A percentile compares a stretch with the other conserved stretches of the same genome.
phyloP scores from a whole-genome alignment of 2,329 filamentous ascomycete genomes.

The Camptophora hylomeconis region DNA sequence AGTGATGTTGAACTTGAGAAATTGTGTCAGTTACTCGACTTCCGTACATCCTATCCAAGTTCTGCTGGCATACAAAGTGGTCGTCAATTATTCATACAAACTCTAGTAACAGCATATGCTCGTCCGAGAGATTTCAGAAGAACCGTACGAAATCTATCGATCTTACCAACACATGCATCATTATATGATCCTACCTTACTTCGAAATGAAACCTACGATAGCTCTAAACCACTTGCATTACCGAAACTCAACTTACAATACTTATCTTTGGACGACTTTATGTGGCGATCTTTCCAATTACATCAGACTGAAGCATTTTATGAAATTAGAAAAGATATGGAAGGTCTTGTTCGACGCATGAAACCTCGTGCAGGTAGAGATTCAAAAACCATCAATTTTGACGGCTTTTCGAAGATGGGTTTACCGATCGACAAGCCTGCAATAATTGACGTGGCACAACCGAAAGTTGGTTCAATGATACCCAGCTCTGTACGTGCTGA shows the following conservation, averaged over 20 bases:
- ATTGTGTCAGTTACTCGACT: conserved; percentile 57
- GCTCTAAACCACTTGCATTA: conserved; percentile 72
- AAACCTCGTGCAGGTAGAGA: conserved; percentile 53
- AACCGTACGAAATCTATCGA: conserved; percentile 51
- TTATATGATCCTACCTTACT: conserved; percentile 70
- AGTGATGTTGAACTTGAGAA: conserved; percentile 60
- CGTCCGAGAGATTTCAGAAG: conserved; percentile 74
- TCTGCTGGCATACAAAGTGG: conserved; percentile 52
- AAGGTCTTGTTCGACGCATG: conserved; percentile 66
- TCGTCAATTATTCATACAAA: conserved; percentile 43
- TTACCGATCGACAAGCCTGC: conserved; percentile 74
- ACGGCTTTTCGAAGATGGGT: conserved; percentile 84
- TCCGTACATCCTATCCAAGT: conserved; percentile 71
- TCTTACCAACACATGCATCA: conserved; percentile 69
- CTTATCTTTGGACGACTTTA: conserved; percentile 82
- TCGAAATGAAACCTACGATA: conserved; percentile 76
- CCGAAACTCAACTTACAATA: conserved; percentile 96
- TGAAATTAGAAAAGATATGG: conserved; percentile 81
- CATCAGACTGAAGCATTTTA: conserved; percentile 89
- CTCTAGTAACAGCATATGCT: conserved; percentile 63
- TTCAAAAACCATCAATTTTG: conserved; percentile 56
- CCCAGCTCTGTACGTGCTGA: conserved; percentile 82
- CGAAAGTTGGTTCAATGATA: conserved; percentile 68
- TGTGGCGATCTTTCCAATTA: conserved; percentile 87
- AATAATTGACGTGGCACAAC: conserved; percentile 72